Conservation (phyloP, 306 rosid species). For the Quercus variabilis region DNA sequence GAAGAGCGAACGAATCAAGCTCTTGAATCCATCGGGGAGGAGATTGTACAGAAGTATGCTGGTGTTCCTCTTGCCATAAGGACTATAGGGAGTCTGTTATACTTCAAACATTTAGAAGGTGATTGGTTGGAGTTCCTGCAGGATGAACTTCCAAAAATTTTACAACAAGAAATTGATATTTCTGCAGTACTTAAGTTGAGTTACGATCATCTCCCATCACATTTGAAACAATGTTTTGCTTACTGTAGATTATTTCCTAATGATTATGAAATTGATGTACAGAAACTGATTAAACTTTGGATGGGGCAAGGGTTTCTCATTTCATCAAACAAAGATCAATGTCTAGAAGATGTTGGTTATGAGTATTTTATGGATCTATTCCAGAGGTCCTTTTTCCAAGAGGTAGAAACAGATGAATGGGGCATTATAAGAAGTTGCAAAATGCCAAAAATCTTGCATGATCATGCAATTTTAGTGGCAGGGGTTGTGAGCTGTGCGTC, state of each 20-base stretch:
- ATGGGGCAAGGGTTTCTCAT: too few species aligned
- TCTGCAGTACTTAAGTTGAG: constrained; percentile 27
- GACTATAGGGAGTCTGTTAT: constrained; percentile 33
- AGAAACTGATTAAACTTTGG: constrained; percentile 20
- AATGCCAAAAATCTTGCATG: too few species aligned
- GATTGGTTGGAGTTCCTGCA: constrained; percentile 38
- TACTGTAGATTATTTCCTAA: constrained; percentile 44
- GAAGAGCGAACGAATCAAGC: constrained; percentile 11
- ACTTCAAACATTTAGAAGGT: constrained; percentile 9
- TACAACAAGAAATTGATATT: constrained; percentile 27
- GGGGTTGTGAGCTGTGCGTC: too few species aligned
- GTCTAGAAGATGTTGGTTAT: too few species aligned
- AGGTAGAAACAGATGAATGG: too few species aligned
- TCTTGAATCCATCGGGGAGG: constrained; percentile 17
- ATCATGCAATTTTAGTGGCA: too few species aligned
- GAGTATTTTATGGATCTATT: too few species aligned
- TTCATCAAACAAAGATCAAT: too few species aligned
- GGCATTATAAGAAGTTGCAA: too few species aligned
- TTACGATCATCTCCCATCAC: constrained; percentile 29
- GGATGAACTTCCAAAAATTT: constrained; percentile 24
- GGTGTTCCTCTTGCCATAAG: constrained; percentile 32
- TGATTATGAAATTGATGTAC: constrained; percentile 17
- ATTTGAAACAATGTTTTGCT: constrained; percentile 37
- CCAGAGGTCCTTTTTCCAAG: too few species aligned
- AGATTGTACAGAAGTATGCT: constrained; percentile 23